Percentiles rank a stretch among this genome's conserved stretches.
Conservation (phyloP, 176 grass and related monocot species). For the Bolboschoenus planiculmis region DNA sequence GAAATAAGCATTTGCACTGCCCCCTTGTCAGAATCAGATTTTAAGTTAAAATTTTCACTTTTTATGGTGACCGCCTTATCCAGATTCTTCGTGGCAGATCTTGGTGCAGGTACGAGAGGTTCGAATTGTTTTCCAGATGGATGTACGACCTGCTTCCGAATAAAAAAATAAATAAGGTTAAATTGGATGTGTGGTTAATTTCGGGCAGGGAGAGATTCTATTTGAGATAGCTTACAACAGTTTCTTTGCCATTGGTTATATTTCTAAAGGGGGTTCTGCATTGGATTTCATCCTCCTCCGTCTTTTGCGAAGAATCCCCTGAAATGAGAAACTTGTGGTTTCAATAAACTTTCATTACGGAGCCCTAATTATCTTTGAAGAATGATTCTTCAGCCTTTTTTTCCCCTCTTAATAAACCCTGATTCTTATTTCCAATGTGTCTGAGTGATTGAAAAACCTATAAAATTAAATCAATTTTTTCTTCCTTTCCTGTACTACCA, state of each 20-base stretch:
- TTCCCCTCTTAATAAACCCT: neutral
- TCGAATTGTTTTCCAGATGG: too few species aligned
- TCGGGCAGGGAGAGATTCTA: neutral
- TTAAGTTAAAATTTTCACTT: neutral
- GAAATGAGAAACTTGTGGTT: neutral
- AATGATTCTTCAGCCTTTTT: neutral
- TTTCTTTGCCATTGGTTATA: neutral
- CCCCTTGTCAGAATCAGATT: neutral
- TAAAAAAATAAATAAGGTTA: too few species aligned
- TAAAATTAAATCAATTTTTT: neutral
- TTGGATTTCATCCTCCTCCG: neutral
- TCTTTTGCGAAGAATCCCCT: neutral
- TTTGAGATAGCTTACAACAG: neutral
- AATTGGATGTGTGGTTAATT: neutral
- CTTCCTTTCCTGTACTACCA: neutral
- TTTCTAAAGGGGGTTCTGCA: neutral
- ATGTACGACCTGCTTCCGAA: too few species aligned
- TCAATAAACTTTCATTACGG: neutral
- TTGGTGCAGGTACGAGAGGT: too few species aligned
- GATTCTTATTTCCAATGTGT: neutral
- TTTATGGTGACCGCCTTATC: neutral
- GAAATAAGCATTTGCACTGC: too few species aligned
- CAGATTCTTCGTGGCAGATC: too few species aligned
- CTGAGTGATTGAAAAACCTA: neutral
- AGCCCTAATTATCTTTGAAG: neutral